Base-by-base conservation (phyloP, 257 asterid species). In the Solanum appendiculatum region DNA sequence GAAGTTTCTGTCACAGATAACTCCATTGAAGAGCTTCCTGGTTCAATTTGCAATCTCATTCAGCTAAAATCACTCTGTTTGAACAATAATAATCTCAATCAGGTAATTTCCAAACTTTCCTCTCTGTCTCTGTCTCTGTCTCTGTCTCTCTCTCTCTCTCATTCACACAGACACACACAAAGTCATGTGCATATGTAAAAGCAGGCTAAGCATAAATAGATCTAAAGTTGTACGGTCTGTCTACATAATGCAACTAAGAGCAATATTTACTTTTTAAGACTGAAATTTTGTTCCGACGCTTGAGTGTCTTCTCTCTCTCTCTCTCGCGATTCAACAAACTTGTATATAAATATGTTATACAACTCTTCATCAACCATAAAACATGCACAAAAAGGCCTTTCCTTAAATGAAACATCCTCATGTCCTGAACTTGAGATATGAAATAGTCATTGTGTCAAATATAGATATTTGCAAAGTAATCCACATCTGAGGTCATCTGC, bases 61-160 rank as follows among this genome's bases (percentile, higher is more conserved):
- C 94, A 95, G 91, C 93, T 97, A 85, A 97, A 97, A 92, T 95
- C 99, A 86, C 95, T 97, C 60, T 89, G 95, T 93, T 88, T 96
- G 92, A 88, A 95, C 88, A 94, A 96, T 88, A 96, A 97, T 92
- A 93, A 92, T 72, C 87, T 97, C 92, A 91, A 92, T 90, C 97
- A 94, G 98, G 98, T 95, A 91, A 58, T 80, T 29, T 70, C 25
- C 51, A 85, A 68, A 42, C 5, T 80, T 42, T 20, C 42, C 64
- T 77, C 3, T 46, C 54, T 74, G 33, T 37, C 33, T 73, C 18
- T 72, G 51, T 44, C 33, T 74, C 21, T 74, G 44, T 70, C 8
- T 33, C 25, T 69, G 4, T 21, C 29, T 36, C 5, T 36, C 81
- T 73, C 31, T 74, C 81, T 5, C 20, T 13, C 40, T 1, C 77